A percentile compares a stretch with the other conserved stretches of the same genome.
Evolutionary conservation across 805 yeast genomes (phyloP).

Genomic region (Hanseniaspora mollemarum): DNA sequence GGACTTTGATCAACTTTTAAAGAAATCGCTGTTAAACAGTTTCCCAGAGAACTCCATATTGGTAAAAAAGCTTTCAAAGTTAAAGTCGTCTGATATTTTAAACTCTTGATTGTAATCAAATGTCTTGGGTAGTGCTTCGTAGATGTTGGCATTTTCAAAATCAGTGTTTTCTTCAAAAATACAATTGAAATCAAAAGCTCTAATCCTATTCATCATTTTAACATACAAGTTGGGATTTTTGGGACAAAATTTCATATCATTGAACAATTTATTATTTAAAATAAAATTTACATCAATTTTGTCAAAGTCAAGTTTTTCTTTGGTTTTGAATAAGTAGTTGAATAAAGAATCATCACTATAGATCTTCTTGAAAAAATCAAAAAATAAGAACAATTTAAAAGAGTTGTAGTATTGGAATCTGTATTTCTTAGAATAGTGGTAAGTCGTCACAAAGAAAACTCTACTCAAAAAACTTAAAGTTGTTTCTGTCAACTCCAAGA

Average conservation of each 20-base stretch:
- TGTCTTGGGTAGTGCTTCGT: too few species aligned
- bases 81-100: too few species aligned
- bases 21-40: too few species aligned
- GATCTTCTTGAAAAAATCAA: slow-evolving; percentile 9
- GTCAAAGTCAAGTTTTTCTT: background rate
- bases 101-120: too few species aligned
- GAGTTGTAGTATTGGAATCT: slow-evolving; percentile 11
- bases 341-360: background rate
- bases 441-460: background rate
- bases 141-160: too few species aligned
- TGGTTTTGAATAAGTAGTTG: slow-evolving; percentile 5
- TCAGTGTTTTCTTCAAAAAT: too few species aligned
- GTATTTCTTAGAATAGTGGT: background rate
- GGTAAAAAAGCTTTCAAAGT: too few species aligned
- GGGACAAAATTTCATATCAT: background rate
- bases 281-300: background rate
- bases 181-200: background rate
- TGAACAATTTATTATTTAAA: background rate
- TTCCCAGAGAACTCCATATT: too few species aligned
- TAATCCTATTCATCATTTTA: background rate
- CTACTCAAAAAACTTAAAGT: background rate
- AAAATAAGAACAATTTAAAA: slow-evolving; percentile 9
- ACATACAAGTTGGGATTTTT: background rate
- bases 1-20: too few species aligned
- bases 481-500: too few species aligned